Percentiles rank a stretch among this genome's conserved stretches.
Evolutionary conservation across 345 rosid genomes (phyloP).

Genomic region (Gossypium bickii): DNA sequence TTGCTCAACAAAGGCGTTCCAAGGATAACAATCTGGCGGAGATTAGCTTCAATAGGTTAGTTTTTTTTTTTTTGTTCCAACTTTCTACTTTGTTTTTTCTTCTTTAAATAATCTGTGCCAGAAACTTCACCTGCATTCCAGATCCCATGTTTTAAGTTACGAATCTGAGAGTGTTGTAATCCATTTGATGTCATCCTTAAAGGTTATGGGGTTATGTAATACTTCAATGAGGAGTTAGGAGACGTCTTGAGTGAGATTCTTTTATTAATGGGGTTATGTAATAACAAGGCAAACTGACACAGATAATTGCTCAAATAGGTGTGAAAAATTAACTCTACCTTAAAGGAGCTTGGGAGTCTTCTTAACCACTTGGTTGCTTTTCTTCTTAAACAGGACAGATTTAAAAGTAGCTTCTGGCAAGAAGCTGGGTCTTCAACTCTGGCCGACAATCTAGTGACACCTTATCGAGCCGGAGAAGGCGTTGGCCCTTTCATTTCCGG

Average conservation of each 20-base stretch:
- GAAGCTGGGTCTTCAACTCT: conserved; percentile 52
- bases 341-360: conserved; percentile 14
- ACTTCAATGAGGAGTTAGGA: neutral
- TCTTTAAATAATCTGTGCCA: neutral
- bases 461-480: conserved; percentile 43
- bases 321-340: neutral
- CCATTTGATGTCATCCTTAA: too few species aligned
- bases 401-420: conserved; percentile 41
- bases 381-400: conserved; percentile 22
- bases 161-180: too few species aligned
- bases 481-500: conserved; percentile 34
- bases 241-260: neutral
- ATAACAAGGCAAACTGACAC: neutral
- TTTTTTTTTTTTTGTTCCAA: too few species aligned
- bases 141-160: neutral
- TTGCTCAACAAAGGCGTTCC: neutral
- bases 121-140: neutral
- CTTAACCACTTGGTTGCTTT: neutral
- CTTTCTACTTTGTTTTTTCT: neutral
- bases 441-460: conserved; percentile 51
- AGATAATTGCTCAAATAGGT: conserved; percentile 1
- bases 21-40: neutral
- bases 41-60: neutral
- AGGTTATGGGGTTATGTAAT: too few species aligned
- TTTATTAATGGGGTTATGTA: conserved; percentile 11